Conservation (phyloP, 164 flowering plant species). For the Cinnamomum chago region DNA sequence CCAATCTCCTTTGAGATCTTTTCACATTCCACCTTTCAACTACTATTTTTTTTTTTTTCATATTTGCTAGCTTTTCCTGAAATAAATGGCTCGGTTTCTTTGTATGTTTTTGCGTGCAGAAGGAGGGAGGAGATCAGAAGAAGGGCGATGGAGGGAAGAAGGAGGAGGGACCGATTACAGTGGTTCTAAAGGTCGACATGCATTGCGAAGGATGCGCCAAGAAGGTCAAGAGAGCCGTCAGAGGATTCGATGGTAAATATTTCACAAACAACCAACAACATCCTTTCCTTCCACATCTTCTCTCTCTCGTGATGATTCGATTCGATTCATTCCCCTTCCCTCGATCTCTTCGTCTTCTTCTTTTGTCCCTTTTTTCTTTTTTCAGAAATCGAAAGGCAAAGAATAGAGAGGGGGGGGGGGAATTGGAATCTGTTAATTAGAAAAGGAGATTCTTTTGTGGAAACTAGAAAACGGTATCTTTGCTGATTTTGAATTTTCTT, state of each 20-base stretch:
- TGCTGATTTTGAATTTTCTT: background rate
- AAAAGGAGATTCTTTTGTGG: too few species aligned
- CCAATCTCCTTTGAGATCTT: background rate
- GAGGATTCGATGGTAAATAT: conserved; percentile 44
- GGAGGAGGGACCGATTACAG: conserved; percentile 39
- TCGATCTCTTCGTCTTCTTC: background rate
- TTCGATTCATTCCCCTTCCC: background rate
- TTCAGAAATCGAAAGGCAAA: background rate
- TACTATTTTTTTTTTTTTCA: too few species aligned
- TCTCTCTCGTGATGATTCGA: background rate
- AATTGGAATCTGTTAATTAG: too few species aligned
- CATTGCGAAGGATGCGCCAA: conserved; percentile 92
- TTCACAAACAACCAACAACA: too few species aligned
- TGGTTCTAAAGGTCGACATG: conserved; percentile 69
- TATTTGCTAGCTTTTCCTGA: background rate
- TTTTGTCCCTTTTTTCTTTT: background rate
- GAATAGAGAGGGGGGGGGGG: too few species aligned
- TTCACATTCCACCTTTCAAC: background rate
- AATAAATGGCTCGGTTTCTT: background rate
- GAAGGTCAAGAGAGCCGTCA: conserved; percentile 49
- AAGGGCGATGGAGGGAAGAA: conserved; percentile 24
- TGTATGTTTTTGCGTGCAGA: background rate
- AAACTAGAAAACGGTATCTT: too few species aligned
- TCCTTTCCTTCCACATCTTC: too few species aligned
- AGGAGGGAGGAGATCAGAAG: conserved; percentile 11